Base-by-base conservation (phyloP, 371 early-diverging fungal species). In the Mortierella sp. region DNA sequence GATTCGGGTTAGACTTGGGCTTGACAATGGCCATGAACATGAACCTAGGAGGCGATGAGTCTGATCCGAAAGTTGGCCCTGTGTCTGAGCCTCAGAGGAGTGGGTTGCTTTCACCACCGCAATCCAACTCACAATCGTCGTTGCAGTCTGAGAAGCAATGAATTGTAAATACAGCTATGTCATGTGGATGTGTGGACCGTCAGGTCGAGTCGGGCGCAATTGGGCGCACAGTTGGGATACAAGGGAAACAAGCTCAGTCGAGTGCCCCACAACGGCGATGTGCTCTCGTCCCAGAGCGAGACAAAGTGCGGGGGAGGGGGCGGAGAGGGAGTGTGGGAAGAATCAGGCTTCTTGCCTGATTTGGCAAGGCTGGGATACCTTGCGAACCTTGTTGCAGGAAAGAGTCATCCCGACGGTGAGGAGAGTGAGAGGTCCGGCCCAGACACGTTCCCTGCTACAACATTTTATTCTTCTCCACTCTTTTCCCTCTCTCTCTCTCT, bases 251-350 rank as follows among this genome's bases (percentile, higher is more conserved):
- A n/a, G n/a, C n/a, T n/a, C n/a, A n/a, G n/a, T n/a, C n/a, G n/a
- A n/a, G n/a, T n/a, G n/a, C n/a, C n/a, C n/a, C n/a, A n/a, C n/a
- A n/a, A n/a, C n/a, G n/a, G n/a, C n/a, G n/a, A n/a, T n/a, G n/a
- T n/a, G n/a, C n/a, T n/a, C n/a, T n/a, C n/a, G n/a, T n/a, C n/a
- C n/a, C n/a, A n/a, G n/a, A n/a, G n/a, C n/a, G n/a, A n/a, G n/a
- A n/a, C n/a, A n/a, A n/a, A n/a, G n/a, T 4, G 34, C 4, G 34
- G 34, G 34, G 34, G 34, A 10, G 10, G 34, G 10, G 34, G 34
- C 34, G 34, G 34, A 34, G 34, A 48, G n/a, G 50, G 29, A 37
- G 69, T 62, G 69, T 62, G 63, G 57, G 69, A 68, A 62, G 62
- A 62, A 60, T 54, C 28, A 28, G 55, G 3, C 43, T 41, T 21